Percentiles rank a stretch among this genome's conserved stretches.
Conservation (phyloP, 306 rosid genomes). For the Cucurbita pepo region DNA sequence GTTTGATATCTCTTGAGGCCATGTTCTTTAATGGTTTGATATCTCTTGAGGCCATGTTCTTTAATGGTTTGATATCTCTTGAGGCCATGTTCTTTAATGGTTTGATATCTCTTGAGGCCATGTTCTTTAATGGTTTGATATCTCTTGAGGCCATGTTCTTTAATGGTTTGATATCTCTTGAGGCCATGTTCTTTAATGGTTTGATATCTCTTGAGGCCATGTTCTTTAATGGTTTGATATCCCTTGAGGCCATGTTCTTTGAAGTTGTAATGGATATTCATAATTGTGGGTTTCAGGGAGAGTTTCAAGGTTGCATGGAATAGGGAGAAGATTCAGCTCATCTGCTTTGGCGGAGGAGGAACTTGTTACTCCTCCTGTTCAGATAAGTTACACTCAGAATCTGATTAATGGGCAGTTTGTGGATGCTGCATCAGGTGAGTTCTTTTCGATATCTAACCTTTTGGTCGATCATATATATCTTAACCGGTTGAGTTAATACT, state of each 20-base stretch:
- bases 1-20: neutral
- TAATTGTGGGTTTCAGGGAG: constrained; percentile 27
- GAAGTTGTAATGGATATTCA: neutral
- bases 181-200: too few species aligned
- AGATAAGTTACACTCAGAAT: constrained; percentile 42
- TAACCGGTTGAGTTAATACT: neutral
- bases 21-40: neutral
- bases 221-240: neutral
- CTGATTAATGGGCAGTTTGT: constrained; percentile 75
- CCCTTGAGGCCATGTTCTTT: neutral
- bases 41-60: too few species aligned
- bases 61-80: too few species aligned
- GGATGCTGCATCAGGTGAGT: constrained; percentile 69
- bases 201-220: too few species aligned
- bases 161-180: too few species aligned
- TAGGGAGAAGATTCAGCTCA: constrained; percentile 35
- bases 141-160: too few species aligned
- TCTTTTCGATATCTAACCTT: too few species aligned
- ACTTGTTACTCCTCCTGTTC: constrained; percentile 51
- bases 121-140: too few species aligned
- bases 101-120: too few species aligned
- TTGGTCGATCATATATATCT: too few species aligned
- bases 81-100: too few species aligned
- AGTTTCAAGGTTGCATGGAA: constrained; percentile 19
- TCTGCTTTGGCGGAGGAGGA: constrained; percentile 50